phyloP scores from a whole-genome alignment of 2,329 filamentous ascomycete species.

The Pestalotiopsis sp. region DNA sequence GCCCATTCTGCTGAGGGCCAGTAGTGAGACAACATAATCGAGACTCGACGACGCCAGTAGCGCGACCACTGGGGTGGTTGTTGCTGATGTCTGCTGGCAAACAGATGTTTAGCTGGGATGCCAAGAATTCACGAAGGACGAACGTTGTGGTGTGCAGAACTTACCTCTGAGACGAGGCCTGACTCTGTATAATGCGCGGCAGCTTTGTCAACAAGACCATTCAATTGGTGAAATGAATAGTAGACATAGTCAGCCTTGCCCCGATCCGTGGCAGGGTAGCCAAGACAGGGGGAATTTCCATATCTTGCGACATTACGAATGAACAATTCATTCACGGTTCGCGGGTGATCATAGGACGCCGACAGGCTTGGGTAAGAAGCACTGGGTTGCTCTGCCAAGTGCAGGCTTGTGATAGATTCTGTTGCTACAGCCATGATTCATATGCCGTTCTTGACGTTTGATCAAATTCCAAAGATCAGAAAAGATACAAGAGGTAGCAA shows the following conservation, averaged over 20 bases:
- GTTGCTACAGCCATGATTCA: slow-evolving; percentile 6
- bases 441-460: background rate
- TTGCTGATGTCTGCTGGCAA: background rate
- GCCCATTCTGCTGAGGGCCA: slow-evolving; percentile 46
- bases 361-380: background rate
- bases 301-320: background rate
- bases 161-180: background rate
- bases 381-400: background rate
- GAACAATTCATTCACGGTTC: background rate
- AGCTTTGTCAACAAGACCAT: background rate
- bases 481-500: background rate
- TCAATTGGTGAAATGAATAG: background rate
- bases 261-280: background rate
- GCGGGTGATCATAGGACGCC: background rate
- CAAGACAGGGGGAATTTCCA: background rate
- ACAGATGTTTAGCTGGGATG: background rate
- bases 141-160: background rate
- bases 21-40: slow-evolving; percentile 43
- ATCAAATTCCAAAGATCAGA: background rate
- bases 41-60: slow-evolving; percentile 43
- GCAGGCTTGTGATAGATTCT: background rate
- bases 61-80: slow-evolving; percentile 32
- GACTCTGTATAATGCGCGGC: background rate
- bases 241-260: slow-evolving; percentile 8
- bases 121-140: background rate